phyloP scores from a whole-genome alignment of 805 yeast genomes.

The Candida ovalis region DNA sequence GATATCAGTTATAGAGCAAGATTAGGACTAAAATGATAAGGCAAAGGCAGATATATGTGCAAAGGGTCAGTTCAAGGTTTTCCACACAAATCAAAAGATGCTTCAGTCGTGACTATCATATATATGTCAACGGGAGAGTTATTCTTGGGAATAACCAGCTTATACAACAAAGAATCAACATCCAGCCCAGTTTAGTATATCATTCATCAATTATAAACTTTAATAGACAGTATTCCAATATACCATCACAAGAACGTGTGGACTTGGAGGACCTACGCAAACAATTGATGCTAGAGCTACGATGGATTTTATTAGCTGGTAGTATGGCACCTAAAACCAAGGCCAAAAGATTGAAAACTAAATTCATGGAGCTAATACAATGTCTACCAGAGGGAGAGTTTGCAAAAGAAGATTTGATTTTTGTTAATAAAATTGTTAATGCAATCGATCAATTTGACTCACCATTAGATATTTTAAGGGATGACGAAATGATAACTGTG shows the following conservation, averaged over 20 bases:
- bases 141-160: neutral
- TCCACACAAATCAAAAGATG: neutral
- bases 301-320: conserved; percentile 20
- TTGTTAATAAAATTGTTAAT: conserved; percentile 28
- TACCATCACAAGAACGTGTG: conserved; percentile 13
- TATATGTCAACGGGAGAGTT: neutral
- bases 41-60: neutral
- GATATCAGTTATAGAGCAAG: too few relatives aligned
- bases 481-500: conserved; percentile 21
- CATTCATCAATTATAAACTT: neutral
- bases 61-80: neutral
- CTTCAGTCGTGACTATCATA: neutral
- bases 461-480: conserved; percentile 22
- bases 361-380: conserved; percentile 18
- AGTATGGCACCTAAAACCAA: conserved; percentile 26
- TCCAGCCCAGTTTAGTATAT: neutral
- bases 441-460: conserved; percentile 24
- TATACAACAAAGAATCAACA: neutral
- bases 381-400: conserved; percentile 22
- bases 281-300: conserved; percentile 18
- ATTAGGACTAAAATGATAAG: neutral
- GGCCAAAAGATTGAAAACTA: conserved; percentile 20
- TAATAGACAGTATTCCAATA: conserved; percentile 3
- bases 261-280: conserved; percentile 13
- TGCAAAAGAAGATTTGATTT: conserved; percentile 23